Percentiles rank a stretch among this genome's conserved stretches.
These are phyloP conservation scores for Botrytis aclada DNA, from an alignment of 2,329 filamentous ascomycete species.

Conservation along the genomic window DNA sequence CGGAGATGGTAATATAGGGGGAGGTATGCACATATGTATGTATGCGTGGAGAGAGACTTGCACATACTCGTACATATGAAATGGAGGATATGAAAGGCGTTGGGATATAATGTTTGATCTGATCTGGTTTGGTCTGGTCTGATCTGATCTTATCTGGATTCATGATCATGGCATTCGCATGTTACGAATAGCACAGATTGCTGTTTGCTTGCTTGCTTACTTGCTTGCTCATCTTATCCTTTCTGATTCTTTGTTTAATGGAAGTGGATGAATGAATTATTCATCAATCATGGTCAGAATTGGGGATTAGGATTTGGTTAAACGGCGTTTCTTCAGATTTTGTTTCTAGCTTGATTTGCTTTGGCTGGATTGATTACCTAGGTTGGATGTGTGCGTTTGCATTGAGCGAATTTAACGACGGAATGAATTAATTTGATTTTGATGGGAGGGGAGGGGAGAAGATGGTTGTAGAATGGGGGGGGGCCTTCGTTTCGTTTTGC, in stretches of 20 bases:
- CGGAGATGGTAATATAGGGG: too few relatives aligned
- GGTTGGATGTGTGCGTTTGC: neutral
- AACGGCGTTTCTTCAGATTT: neutral
- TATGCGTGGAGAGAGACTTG: neutral
- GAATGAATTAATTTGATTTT: neutral
- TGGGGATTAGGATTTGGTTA: neutral
- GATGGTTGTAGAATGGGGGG: too few relatives aligned
- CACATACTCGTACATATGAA: neutral
- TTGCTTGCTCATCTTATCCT: neutral
- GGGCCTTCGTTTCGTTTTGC: too few relatives aligned
- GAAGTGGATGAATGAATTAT: neutral
- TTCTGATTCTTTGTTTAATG: neutral
- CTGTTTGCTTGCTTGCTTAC: neutral
- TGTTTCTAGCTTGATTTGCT: neutral
- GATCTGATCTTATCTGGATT: neutral
- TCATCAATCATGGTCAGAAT: neutral
- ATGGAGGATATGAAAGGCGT: neutral
- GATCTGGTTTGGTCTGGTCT: neutral
- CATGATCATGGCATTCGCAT: neutral
- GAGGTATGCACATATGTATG: neutral
- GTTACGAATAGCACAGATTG: neutral
- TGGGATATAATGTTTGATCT: neutral
- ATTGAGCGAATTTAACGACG: neutral
- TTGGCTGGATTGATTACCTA: neutral
- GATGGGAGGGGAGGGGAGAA: neutral